Base-by-base conservation (phyloP, 2,329 filamentous ascomycete genomes). In the Tolypocladium amazonense region DNA sequence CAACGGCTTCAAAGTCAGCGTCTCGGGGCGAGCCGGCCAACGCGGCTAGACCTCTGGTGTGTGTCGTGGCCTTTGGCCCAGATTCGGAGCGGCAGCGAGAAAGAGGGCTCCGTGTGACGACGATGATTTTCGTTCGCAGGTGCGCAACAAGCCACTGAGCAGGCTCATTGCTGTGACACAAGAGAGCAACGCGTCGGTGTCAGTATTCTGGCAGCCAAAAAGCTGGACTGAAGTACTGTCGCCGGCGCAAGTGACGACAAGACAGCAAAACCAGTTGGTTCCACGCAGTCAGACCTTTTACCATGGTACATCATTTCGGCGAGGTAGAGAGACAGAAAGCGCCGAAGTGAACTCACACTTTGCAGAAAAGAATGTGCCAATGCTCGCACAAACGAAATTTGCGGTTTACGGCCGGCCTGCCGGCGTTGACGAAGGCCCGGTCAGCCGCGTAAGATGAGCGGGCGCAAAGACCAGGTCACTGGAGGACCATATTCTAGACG, bases 221-320 rank as follows among this genome's bases (percentile, higher is more conserved):
- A 41, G 30, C 41, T 56, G 39, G 9, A 8, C 3, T 9, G 25
- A 25, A 39, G 6, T 23, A n/a, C 25, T 38, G 30, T 11, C 55
- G 59, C 35, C 59, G 58, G 35, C 12, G 45, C 58, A 59, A 58
- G 56, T 60, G 62, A 60, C 54, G 57, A 61, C 60, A 60, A 64
- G 65, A 66, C 67, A 68, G 68, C 69, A 71, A 71, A 75, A 81
- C 79, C 81, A 77, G 78, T 70, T 70, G 72, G 72, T 69, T 72
- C 72, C 69, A 68, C 72, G 75, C 73, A 72, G 78, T 86, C 81
- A 76, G 82, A 82, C 83, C 83, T 85, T 86, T 86, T 86, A 85
- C 83, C 83, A 83, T 72, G 62, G 58, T 69, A 79, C 81, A 85
- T 85, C 83, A 81, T 78, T 68, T 68, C 66, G 69, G 71, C 57